Percentiles rank a stretch among this genome's conserved stretches.
phyloP scores from a whole-genome alignment of 1,139 yeast genomes.

The Suhomyces wounanorum region DNA sequence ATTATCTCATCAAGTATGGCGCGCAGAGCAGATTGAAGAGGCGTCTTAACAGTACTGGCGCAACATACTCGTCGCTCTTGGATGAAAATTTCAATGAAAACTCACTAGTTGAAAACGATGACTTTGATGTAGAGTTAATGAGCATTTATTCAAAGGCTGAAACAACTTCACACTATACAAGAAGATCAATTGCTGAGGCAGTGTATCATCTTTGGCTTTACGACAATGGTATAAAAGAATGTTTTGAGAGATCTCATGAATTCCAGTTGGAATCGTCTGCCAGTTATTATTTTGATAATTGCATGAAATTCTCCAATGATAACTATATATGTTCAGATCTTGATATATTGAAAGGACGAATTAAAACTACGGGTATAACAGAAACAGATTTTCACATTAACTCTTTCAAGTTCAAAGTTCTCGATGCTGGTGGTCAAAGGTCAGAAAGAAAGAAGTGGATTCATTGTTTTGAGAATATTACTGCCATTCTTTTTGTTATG shows the following conservation, averaged over 20 bases:
- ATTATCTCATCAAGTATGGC: conserved; percentile 64
- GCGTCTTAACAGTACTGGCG: conserved; percentile 56
- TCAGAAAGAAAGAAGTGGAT: conserved; percentile 95
- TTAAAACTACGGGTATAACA: conserved; percentile 94
- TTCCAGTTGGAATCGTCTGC: conserved; percentile 86
- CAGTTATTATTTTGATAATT: conserved; percentile 71
- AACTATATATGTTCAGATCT: conserved; percentile 72
- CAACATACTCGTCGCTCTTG: conserved; percentile 25
- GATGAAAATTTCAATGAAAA: conserved; percentile 5
- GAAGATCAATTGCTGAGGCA: conserved; percentile 59
- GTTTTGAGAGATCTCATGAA: conserved; percentile 66
- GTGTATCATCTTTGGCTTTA: conserved; percentile 64
- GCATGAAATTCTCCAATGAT: conserved; percentile 61
- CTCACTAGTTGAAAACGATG: not conserved
- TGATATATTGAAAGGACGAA: conserved; percentile 87
- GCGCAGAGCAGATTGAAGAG: conserved; percentile 55
- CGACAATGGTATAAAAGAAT: conserved; percentile 66
- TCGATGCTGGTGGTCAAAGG: conserved; percentile 98
- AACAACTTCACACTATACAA: not conserved
- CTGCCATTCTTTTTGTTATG: conserved; percentile 86
- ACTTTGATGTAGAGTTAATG: conserved; percentile 4
- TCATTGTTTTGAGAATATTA: conserved; percentile 90
- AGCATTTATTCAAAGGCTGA: conserved; percentile 7
- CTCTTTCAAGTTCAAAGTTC: conserved; percentile 66
- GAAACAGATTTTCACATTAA: conserved; percentile 79